These are phyloP conservation scores for Lasiodiplodia gonubiensis DNA, from an alignment of 2,329 filamentous ascomycete genomes.

Conservation along the genomic window DNA sequence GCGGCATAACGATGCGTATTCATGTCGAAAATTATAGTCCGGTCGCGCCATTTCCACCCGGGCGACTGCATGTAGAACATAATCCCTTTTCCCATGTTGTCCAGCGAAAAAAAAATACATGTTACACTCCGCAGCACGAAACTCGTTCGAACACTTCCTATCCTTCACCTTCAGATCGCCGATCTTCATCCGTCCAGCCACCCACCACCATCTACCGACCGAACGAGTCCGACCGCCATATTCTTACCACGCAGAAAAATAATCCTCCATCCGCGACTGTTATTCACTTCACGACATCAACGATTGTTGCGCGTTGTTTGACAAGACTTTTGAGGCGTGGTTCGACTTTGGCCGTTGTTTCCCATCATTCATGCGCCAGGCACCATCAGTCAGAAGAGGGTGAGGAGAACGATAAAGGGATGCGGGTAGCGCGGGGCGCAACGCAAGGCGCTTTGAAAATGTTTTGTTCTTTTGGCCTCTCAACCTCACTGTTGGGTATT, in stretches of 20 bases:
- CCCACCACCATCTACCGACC: not conserved
- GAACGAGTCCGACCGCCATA: slow-evolving; percentile 5
- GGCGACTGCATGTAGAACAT: slow-evolving; percentile 11
- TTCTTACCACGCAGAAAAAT: slow-evolving; percentile 10
- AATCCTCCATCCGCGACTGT: slow-evolving; percentile 2
- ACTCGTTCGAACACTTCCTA: not conserved
- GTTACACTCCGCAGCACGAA: not conserved
- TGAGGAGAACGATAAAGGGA: not conserved
- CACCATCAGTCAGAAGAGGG: slow-evolving; percentile 2
- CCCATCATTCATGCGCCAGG: slow-evolving; percentile 1
- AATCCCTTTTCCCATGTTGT: not conserved
- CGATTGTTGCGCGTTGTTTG: slow-evolving; percentile 20
- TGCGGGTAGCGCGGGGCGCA: slow-evolving; percentile 4
- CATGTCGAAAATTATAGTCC: not conserved
- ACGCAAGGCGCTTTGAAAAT: slow-evolving; percentile 7
- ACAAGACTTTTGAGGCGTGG: not conserved
- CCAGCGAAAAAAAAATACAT: slow-evolving; percentile 22
- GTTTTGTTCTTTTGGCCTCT: not conserved
- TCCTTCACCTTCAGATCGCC: not conserved
- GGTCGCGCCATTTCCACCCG: not conserved
- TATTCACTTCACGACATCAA: slow-evolving; percentile 25
- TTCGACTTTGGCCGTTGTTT: not conserved
- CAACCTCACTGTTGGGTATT: too few species aligned
- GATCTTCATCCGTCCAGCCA: not conserved
- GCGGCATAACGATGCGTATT: not conserved